Base-by-base conservation (phyloP, 2,329 filamentous ascomycete genomes). In the Hypoxylon sp. region DNA sequence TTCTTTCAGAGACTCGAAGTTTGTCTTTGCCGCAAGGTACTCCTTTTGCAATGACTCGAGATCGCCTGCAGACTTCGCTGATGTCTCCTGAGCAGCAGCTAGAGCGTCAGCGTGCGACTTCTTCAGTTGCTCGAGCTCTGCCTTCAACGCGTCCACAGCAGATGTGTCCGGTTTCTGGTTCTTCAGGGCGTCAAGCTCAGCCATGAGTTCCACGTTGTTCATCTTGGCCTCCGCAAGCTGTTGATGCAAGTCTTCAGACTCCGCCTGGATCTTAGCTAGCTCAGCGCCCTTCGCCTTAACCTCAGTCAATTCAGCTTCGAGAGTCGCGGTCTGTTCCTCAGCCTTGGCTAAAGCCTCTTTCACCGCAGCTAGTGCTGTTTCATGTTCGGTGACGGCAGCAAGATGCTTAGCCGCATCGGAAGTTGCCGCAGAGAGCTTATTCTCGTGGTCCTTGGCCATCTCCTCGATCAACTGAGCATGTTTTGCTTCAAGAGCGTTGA, bases 201-300 rank as follows among this genome's bases (percentile, higher is more conserved):
- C 87, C 75, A 86, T 82, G 8, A 86, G 83, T 60, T 83, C 84
- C 64, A 86, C 84, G 64, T 86, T 86, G 58, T 84, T 84, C 79
- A 88, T 87, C 80, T 88, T 88, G 68, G 85, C 85, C 50, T 84
- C 80, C 1, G 84, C 86, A 42, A 89, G 83, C 70, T 84, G 81
- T 70, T 84, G 83, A 58, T 82, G 81, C 66, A 88, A 75, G 22
- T 82, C 79, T 67, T 82, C 80, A 30, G 80, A 74, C 69, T 88
- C 86, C 26, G 78, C 76, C 67, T 85, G 78, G 2, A 80, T 74
- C 72, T 83, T 82, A 53, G 74, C 76, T 14, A 86, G 76, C 18
- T 81, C 77, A 33, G 79, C 78, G 16, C 54, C 62, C 58, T 69
- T 72, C 36, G 70, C 66, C 68, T 83, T 80, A 24, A 73, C 68